Conservation (phyloP, 345 rosid genomes). For the Gossypioides kirkii region DNA sequence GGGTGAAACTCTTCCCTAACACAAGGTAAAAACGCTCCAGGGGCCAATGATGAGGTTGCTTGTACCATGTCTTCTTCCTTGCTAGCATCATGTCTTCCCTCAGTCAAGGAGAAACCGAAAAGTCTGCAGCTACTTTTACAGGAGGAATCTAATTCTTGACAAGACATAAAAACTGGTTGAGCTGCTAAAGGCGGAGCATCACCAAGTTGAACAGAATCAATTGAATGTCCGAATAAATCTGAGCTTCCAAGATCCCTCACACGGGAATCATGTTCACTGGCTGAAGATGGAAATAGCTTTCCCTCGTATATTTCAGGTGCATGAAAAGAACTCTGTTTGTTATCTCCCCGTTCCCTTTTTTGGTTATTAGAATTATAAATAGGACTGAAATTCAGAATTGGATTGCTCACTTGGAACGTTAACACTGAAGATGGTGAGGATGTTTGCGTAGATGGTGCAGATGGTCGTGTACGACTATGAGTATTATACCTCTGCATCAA, state of each 20-base stretch:
- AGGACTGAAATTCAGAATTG: constrained; percentile 13
- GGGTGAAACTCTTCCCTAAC: constrained; percentile 46
- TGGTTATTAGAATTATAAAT: constrained; percentile 16
- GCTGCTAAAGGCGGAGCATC: constrained; percentile 23
- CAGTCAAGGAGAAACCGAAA: constrained; percentile 83
- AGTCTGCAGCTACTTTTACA: constrained; percentile 84
- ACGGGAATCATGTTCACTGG: not conserved
- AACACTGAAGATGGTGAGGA: constrained; percentile 83
- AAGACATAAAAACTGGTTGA: constrained; percentile 23
- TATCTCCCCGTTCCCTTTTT: constrained; percentile 19
- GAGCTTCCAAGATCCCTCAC: constrained; percentile 19
- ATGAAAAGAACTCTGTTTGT: constrained; percentile 9
- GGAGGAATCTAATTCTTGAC: constrained; percentile 39
- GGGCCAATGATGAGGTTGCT: constrained; percentile 23
- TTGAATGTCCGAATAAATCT: constrained; percentile 18
- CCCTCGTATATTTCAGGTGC: constrained; percentile 20
- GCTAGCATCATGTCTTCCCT: constrained; percentile 37
- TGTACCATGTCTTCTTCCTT: constrained; percentile 27
- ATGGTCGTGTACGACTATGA: constrained; percentile 18
- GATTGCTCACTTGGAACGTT: constrained; percentile 41
- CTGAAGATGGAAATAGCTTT: constrained; percentile 20
- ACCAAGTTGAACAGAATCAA: constrained; percentile 25
- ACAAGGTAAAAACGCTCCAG: constrained; percentile 33
- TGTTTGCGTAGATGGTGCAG: constrained; percentile 22
- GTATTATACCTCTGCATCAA: constrained; percentile 37